Evolutionary conservation across 345 rosid species (phyloP), one percentile per base, ranked within the genome.

Genomic region (Pistacia vera): DNA sequence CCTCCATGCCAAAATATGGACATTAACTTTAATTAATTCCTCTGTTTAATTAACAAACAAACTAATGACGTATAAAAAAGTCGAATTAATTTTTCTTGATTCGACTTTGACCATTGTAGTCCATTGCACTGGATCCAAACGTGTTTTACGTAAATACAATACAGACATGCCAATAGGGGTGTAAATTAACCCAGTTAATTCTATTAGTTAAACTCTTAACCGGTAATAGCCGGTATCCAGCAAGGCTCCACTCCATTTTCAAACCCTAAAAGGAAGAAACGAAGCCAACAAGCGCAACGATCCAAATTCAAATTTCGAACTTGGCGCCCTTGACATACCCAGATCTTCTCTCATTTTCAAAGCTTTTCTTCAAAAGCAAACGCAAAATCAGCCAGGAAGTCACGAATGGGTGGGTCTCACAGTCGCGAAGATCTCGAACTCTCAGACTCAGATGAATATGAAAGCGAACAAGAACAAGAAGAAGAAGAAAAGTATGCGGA

Each of bases 371-470:
- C 54, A 58, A 28, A 20, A 41, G 25, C 59, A 62, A n/a, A 51
- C 68, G 0, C 70, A 41, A 2, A 49, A 57, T n/a, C n/a, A 9
- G 14, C 25, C 72, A 2, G 16, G 36, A 8, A 55, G 44, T 7
- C 11, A 10, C 63, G 51, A 72, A 92, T 92, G 97, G 97, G 97
- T 55, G 91, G 75, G 33, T 30, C 90, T 74, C 91, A 92, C 57
- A 92, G 95, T 81, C 91, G 84, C 25, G 90, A 88, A 67, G 91
- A 92, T 75, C 85, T 90, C 11, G 91, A 87, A 68, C 74, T 91
- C 68, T 83, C 89, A n/a, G 91, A 88, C 71, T 91, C 92, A 0
- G 97, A 91, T 20, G 83, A 88, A 61, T 72, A 65, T 25, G 79
- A 82, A 52, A 79, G 80, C 41, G 85, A 87, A 62, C 77, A 83